A percentile compares a stretch with the other conserved stretches of the same genome.
Conservation (phyloP, 2,329 filamentous ascomycete genomes). For the Nothopassalora personata region DNA sequence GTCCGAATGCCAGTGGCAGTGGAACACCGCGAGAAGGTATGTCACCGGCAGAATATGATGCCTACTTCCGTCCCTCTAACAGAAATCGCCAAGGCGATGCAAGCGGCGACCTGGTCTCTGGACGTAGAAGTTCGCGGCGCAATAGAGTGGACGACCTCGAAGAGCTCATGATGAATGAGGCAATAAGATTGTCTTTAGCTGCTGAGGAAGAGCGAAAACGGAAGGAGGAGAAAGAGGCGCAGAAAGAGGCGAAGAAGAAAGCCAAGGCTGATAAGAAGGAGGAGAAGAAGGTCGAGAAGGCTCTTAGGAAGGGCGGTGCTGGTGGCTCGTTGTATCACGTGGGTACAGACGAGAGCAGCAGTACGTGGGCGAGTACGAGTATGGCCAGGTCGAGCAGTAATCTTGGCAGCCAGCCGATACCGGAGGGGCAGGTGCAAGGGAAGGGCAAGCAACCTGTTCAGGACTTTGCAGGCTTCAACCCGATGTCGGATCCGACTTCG, state of each 20-base stretch:
- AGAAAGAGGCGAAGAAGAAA: constrained; percentile 77
- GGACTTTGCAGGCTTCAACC: constrained; percentile 39
- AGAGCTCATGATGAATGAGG: constrained; percentile 98
- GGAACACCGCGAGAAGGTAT: constrained; percentile 39
- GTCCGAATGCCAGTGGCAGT: constrained; percentile 40
- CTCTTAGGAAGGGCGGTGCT: constrained; percentile 59
- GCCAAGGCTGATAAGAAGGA: constrained; percentile 68
- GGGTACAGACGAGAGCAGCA: constrained; percentile 32
- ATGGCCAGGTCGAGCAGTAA: constrained; percentile 46
- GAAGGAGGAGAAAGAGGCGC: constrained; percentile 73
- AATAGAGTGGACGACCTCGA: constrained; percentile 80
- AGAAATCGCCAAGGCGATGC: constrained; percentile 14
- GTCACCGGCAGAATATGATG: constrained; percentile 16
- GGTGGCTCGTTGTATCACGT: constrained; percentile 48
- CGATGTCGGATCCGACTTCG: constrained; percentile 39
- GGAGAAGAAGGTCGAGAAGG: constrained; percentile 63
- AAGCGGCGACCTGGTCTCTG: constrained; percentile 35
- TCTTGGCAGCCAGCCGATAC: constrained; percentile 42
- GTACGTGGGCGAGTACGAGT: constrained; percentile 28
- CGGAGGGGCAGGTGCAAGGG: constrained; percentile 32
- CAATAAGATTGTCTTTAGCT: constrained; percentile 82
- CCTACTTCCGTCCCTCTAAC: constrained; percentile 17
- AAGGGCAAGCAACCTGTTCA: constrained; percentile 47
- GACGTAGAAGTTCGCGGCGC: constrained; percentile 50
- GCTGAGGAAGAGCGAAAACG: constrained; percentile 88